Conservation (phyloP, 345 rosid genomes). For the Salix koriyanagi region DNA sequence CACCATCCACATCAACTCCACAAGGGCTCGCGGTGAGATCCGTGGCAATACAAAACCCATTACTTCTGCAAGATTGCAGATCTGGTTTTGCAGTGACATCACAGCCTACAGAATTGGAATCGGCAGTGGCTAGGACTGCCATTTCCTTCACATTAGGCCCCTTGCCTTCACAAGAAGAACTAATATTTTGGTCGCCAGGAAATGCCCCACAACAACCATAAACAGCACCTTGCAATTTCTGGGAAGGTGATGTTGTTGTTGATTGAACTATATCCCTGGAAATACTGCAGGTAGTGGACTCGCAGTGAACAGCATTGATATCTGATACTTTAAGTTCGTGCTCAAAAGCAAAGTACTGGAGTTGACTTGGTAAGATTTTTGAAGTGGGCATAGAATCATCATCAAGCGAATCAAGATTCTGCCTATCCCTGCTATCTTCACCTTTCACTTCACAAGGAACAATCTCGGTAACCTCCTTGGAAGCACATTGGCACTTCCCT, state of each 20-base stretch:
- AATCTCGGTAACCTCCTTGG: neutral
- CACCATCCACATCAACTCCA: neutral
- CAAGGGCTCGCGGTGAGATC: neutral
- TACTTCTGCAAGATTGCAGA: neutral
- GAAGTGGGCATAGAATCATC: neutral
- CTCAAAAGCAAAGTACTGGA: slow-evolving; percentile 5
- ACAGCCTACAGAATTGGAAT: neutral
- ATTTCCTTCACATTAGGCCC: neutral
- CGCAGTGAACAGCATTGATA: neutral
- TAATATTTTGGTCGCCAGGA: neutral
- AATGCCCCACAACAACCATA: neutral
- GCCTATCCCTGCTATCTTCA: slow-evolving; percentile 5
- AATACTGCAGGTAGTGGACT: neutral
- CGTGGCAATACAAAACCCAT: neutral
- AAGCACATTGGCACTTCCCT: neutral
- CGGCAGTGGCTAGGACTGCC: neutral
- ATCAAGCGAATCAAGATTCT: neutral
- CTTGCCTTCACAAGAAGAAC: neutral
- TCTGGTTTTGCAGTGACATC: neutral
- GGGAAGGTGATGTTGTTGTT: neutral
- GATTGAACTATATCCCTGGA: slow-evolving; percentile 1
- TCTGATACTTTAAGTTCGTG: neutral
- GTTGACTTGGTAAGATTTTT: neutral
- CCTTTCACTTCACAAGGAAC: slow-evolving; percentile 3
- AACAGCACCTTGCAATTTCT: neutral